Evolutionary conservation across 345 rosid genomes (phyloP), one percentile per base, ranked within the genome.

Genomic region (Citrus unshiu): DNA sequence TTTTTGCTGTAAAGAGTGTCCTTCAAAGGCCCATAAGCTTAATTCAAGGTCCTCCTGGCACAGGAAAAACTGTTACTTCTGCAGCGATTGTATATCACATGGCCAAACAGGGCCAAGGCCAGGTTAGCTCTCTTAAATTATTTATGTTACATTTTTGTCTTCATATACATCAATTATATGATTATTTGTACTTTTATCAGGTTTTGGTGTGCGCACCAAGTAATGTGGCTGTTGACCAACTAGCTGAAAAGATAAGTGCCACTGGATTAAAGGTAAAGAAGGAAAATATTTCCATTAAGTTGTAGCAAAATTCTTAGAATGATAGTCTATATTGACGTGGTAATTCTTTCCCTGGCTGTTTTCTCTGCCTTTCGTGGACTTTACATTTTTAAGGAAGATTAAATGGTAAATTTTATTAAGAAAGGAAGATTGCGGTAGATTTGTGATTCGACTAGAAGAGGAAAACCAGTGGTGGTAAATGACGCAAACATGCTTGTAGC

Each of bases 31-130:
- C 98, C 66, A 89, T 97, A 79, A 97, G 98, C 78, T 90, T 97
- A 88, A 97, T 97, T 80, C 99, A 97, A 88, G 99, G 98, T 81
- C 99, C 99, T 60, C 98, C 99, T 82, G 99, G 99, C 70, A 94
- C 99, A 29, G 99, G 99, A 61, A 97, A 97, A 91, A 97, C 99
- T 66, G 99, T 97, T 81, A 97, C 98, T 62, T 97, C 99, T 66
- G 98, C 99, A 13, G 98, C 98, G 76, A 94, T 97, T 88, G 99
- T 97, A 63, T 97, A 91, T 89, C 99, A 97, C 89, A 97, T 97
- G 99, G 96, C 98, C 75, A 97, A 94, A 83, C 99, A 97, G 88
- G 98, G 98, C 22, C 99, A 97, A 81, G 99, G 99, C n/a, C 99
- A 97, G 89, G 99, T 87, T 82, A 66, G 80, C 46, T 39, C 8